Conservation (phyloP, 805 yeast species). For the Candida dajiaensis region DNA sequence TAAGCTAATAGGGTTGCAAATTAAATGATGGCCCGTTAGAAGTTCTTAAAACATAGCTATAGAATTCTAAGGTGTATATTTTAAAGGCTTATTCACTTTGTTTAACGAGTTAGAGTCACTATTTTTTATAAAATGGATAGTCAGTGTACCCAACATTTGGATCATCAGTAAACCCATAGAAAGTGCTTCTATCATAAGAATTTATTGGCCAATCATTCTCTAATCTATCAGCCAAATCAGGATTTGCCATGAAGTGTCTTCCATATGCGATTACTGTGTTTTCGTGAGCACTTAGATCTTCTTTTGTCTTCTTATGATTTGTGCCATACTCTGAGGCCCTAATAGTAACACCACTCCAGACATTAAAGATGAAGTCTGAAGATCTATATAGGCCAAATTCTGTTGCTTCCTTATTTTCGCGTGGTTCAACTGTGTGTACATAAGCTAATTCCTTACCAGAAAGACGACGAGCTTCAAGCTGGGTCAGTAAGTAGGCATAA, state of each 20-base stretch:
- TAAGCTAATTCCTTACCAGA: constrained; percentile 34
- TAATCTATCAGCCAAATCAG: constrained; percentile 36
- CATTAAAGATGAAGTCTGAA: constrained; percentile 20
- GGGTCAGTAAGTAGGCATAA: constrained; percentile 34
- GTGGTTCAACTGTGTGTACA: constrained; percentile 40
- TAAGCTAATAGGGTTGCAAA: too few species aligned
- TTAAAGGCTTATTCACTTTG: too few species aligned
- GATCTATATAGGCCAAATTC: background rate
- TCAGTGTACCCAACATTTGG: background rate
- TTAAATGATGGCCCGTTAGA: too few species aligned
- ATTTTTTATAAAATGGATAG: background rate
- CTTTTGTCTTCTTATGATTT: constrained; percentile 3
- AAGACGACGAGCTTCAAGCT: constrained; percentile 33
- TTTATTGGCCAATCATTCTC: constrained; percentile 30
- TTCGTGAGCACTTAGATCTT: background rate
- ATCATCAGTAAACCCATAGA: background rate
- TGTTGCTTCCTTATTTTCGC: constrained; percentile 25
- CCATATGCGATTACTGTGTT: constrained; percentile 31
- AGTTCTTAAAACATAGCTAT: too few species aligned
- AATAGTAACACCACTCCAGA: constrained; percentile 39
- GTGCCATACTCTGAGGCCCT: constrained; percentile 9
- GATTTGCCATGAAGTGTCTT: constrained; percentile 38
- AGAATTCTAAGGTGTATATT: too few species aligned
- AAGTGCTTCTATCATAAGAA: constrained; percentile 23
- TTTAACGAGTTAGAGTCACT: background rate